Evolutionary conservation across 208 protist species (phyloP), one percentile per base, ranked within the genome.

Genomic region (Herpetomonas tarakana): DNA sequence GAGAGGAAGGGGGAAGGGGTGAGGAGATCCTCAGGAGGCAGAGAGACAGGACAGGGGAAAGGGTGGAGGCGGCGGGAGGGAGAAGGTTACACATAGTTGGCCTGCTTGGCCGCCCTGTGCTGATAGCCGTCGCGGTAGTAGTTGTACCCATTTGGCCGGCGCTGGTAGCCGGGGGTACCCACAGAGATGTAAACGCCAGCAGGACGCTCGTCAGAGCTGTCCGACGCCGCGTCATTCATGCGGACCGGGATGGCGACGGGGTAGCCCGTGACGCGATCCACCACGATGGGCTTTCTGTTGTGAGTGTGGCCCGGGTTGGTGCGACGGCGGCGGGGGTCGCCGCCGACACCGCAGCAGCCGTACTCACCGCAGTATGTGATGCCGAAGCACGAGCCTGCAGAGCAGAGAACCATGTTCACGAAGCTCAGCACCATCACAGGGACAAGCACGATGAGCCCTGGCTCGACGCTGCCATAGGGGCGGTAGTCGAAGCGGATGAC

Each of bases 201-300:
- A 41, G 14, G 9, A 14, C 6, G 35, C 9, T 14, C 9, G 6
- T 18, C 9, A 14, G 35, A 41, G 35, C 35, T 14, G 35, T n/a
- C n/a, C n/a, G n/a, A n/a, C n/a, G n/a, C n/a, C n/a, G n/a, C n/a
- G n/a, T n/a, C n/a, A n/a, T n/a, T n/a, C n/a, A 41, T 41, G 35
- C 6, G 9, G 35, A 41, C 35, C 35, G 35, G 9, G 6, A 14
- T 41, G 35, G 14, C 35, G 14, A 14, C 6, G 14, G 9, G 9
- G 35, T 41, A 41, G 2, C 7, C n/a, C 44, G 49, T 52, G 24
- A 52, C 49, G 3, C 44, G 44, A 22, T 50, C 56, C 44, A 49
- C 2, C 6, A n/a, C 38, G 30, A 41, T 52, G 22, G 44, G 4
- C 39, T 12, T 25, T 3, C 9, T 49, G 3, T 4, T 49, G 35